A percentile compares a stretch with the other conserved stretches of the same genome.
These are phyloP conservation scores for Dactylellina cionopaga DNA, from an alignment of 2,329 filamentous ascomycete species.

Conservation along the genomic window DNA sequence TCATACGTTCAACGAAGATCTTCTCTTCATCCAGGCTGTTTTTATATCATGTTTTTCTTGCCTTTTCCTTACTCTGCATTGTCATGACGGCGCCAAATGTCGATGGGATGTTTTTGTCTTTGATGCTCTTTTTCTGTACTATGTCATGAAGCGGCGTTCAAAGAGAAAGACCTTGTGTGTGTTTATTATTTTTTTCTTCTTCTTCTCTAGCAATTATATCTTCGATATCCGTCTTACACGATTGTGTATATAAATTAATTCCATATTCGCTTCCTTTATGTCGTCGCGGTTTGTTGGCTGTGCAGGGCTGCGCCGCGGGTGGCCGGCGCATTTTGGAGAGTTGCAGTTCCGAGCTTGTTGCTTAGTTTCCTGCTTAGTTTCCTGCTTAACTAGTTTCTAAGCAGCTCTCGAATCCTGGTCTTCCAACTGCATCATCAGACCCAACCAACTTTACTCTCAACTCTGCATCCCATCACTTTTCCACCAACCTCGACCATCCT, in stretches of 20 bases:
- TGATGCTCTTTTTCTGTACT: neutral
- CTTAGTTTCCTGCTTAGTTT: neutral
- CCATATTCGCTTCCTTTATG: neutral
- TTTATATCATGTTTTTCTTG: constrained; percentile 32
- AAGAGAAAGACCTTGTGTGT: constrained; percentile 20
- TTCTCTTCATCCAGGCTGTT: neutral
- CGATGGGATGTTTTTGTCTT: constrained; percentile 43
- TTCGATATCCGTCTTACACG: constrained; percentile 5
- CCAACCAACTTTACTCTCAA: constrained; percentile 14
- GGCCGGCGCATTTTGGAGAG: neutral
- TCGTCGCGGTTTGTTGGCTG: neutral
- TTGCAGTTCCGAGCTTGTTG: constrained; percentile 3
- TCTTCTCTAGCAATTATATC: neutral
- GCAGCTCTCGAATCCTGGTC: constrained; percentile 13
- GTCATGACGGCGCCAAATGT: constrained; percentile 45
- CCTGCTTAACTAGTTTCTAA: neutral
- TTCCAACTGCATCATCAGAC: constrained; percentile 41
- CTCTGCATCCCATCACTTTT: neutral
- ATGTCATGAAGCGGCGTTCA: constrained; percentile 40
- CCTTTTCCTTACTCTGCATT: constrained; percentile 31
- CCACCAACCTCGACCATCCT: neutral
- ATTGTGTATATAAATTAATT: constrained; percentile 41
- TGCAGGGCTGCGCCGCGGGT: neutral
- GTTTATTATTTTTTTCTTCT: constrained; percentile 1
- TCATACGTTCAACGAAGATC: constrained; percentile 17